These are phyloP conservation scores for Aspergillus sclerotiicarbonarius DNA, from an alignment of 495 filamentous ascomycete genomes.

Conservation along the genomic window DNA sequence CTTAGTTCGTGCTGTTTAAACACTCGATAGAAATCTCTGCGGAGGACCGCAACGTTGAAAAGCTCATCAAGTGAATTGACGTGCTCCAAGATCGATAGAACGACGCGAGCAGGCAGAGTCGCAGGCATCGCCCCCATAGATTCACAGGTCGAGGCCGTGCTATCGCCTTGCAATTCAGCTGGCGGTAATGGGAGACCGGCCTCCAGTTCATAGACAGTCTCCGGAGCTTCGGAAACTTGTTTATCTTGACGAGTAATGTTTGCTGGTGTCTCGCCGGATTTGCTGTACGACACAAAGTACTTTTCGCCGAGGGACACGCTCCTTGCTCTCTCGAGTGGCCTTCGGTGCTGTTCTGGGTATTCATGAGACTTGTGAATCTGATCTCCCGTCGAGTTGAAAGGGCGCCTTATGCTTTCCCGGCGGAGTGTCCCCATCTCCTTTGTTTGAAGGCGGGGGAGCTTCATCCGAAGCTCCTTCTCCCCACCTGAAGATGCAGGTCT, in stretches of 20 bases:
- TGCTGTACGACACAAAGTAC: slow-evolving; percentile 24
- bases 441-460: slow-evolving; percentile 39
- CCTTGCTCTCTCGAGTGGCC: not conserved
- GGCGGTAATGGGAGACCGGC: slow-evolving; percentile 29
- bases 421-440: slow-evolving; percentile 16
- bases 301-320: slow-evolving; percentile 15
- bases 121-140: slow-evolving; percentile 31
- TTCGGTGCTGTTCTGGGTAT: not conserved
- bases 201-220: slow-evolving; percentile 40
- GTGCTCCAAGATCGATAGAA: slow-evolving; percentile 49
- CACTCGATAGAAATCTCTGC: slow-evolving; percentile 57
- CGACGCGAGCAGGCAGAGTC: slow-evolving; percentile 46
- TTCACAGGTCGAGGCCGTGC: slow-evolving; percentile 7
- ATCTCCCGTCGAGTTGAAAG: slow-evolving; percentile 2
- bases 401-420: not conserved
- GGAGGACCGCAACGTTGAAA: slow-evolving; percentile 54
- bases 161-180: slow-evolving; percentile 13
- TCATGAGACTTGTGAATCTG: not conserved
- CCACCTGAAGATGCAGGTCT: slow-evolving; percentile 21
- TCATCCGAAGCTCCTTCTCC: slow-evolving; percentile 27
- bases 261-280: slow-evolving; percentile 12
- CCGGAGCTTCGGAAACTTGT: slow-evolving; percentile 17
- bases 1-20: slow-evolving; percentile 60
- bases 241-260: slow-evolving; percentile 23
- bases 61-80: slow-evolving; percentile 56